Evolutionary conservation across 164 flowering plant species (phyloP).

Genomic region (Taxillus chinensis): DNA sequence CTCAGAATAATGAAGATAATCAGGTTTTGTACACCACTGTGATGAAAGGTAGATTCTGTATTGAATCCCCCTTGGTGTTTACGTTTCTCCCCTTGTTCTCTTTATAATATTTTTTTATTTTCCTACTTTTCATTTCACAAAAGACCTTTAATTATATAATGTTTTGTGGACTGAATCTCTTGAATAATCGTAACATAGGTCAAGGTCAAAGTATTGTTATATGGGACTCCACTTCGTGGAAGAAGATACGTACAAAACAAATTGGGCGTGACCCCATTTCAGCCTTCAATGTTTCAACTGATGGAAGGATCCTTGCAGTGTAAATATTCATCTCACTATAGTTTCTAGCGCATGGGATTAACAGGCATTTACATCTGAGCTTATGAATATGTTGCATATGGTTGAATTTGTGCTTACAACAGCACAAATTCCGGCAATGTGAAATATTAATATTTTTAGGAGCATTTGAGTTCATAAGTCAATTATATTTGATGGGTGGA

Average conservation of each 20-base stretch:
- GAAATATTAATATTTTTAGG: no score
- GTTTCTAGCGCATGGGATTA: background rate
- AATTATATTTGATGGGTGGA: no score
- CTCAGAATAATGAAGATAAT: slow-evolving; percentile 27
- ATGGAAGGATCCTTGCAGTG: slow-evolving; percentile 81
- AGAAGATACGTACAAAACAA: slow-evolving; percentile 45
- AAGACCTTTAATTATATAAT: background rate
- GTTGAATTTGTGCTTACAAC: no score
- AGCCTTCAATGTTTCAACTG: slow-evolving; percentile 70
- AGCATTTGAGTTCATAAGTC: no score
- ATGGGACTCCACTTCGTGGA: slow-evolving; percentile 75
- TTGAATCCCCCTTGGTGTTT: background rate
- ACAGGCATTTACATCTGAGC: background rate
- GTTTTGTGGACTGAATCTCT: slow-evolving; percentile 6
- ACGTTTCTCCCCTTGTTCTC: no score
- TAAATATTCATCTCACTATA: slow-evolving; percentile 20
- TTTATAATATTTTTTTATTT: background rate
- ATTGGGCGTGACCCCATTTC: slow-evolving; percentile 50
- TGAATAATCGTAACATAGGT: slow-evolving; percentile 24
- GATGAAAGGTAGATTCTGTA: slow-evolving; percentile 36
- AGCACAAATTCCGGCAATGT: no score
- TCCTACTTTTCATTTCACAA: background rate
- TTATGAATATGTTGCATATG: no score
- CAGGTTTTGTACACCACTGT: slow-evolving; percentile 56
- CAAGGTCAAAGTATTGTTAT: slow-evolving; percentile 54